These are phyloP conservation scores for Tephrocybe sp. DNA, from an alignment of 768 basidiomycete species.

Conservation along the genomic window DNA sequence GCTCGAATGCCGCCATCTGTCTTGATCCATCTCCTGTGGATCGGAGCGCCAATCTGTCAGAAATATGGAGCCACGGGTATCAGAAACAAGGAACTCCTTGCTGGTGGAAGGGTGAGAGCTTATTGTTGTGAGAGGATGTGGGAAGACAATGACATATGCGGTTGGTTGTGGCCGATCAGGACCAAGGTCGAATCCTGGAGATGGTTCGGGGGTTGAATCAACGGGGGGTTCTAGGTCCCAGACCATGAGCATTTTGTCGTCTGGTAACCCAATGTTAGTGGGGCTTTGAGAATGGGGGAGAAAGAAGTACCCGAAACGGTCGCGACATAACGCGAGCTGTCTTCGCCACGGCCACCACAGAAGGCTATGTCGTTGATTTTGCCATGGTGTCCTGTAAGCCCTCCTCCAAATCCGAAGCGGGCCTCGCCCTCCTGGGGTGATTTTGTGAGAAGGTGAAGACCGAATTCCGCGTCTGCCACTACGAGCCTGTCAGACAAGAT, in stretches of 20 bases:
- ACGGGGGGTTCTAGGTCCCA: constrained; percentile 76
- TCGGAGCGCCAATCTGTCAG: constrained; percentile 84
- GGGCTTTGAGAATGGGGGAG: constrained; percentile 3
- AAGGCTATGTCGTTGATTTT: constrained; percentile 78
- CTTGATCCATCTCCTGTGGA: constrained; percentile 51
- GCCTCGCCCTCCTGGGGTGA: constrained; percentile 45
- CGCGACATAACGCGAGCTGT: constrained; percentile 72
- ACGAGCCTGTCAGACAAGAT: constrained; percentile 47
- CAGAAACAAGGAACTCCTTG: constrained; percentile 80
- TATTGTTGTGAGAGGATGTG: constrained; percentile 70
- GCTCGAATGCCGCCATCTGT: constrained; percentile 60
- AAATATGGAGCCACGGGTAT: constrained; percentile 71
- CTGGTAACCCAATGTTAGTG: constrained; percentile 31
- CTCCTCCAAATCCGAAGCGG: constrained; percentile 74
- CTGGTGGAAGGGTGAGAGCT: constrained; percentile 68
- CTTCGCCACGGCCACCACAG: constrained; percentile 71
- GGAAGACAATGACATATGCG: constrained; percentile 72
- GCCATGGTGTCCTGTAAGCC: constrained; percentile 79
- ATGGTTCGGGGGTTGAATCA: constrained; percentile 36
- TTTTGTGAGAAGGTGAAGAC: constrained; percentile 70
- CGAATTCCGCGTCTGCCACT: constrained; percentile 67
- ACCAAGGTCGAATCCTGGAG: constrained; percentile 21
- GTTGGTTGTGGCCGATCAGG: constrained; percentile 63
- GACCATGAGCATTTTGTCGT: constrained; percentile 83
- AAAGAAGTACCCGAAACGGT: constrained; percentile 66